Conservation (phyloP, 352 stramenopile genomes). For the Phytophthora pini region DNA sequence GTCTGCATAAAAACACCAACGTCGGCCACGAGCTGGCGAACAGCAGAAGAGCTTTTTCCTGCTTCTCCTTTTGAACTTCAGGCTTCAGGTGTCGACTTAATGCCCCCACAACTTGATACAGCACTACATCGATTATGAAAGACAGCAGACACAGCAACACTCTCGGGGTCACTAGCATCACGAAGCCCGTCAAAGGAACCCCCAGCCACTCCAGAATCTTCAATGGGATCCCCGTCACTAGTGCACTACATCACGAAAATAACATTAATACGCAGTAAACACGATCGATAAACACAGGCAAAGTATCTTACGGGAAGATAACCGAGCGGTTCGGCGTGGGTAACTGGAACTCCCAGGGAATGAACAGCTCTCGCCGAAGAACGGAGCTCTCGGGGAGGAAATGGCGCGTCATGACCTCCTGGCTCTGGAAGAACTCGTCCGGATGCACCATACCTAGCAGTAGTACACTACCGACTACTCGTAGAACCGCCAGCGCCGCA, state of each 20-base stretch:
- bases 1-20: slow-evolving; percentile 69
- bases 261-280: slow-evolving; percentile 2
- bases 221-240: slow-evolving; percentile 62
- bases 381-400: slow-evolving; percentile 34
- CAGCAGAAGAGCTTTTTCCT: slow-evolving; percentile 40
- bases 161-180: slow-evolving; percentile 63
- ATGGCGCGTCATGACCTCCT: slow-evolving; percentile 80
- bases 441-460: slow-evolving; percentile 76
- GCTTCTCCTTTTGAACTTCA: slow-evolving; percentile 28
- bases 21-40: slow-evolving; percentile 81
- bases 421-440: slow-evolving; percentile 90
- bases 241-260: slow-evolving; percentile 33
- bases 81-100: slow-evolving; percentile 29
- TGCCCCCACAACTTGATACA: slow-evolving; percentile 51
- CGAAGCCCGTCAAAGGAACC: slow-evolving; percentile 42
- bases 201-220: slow-evolving; percentile 49
- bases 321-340: slow-evolving; percentile 73
- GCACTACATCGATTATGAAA: slow-evolving; percentile 56
- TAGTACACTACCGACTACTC: slow-evolving; percentile 37
- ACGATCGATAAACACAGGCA: slow-evolving; percentile 2
- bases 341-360: slow-evolving; percentile 82
- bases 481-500: slow-evolving; percentile 45
- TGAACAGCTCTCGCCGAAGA: slow-evolving; percentile 45
- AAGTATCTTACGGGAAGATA: slow-evolving; percentile 64
- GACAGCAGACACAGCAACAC: slow-evolving; percentile 68